Base-by-base conservation (phyloP, 441 rosid species). In the Populus trichocarpa region DNA sequence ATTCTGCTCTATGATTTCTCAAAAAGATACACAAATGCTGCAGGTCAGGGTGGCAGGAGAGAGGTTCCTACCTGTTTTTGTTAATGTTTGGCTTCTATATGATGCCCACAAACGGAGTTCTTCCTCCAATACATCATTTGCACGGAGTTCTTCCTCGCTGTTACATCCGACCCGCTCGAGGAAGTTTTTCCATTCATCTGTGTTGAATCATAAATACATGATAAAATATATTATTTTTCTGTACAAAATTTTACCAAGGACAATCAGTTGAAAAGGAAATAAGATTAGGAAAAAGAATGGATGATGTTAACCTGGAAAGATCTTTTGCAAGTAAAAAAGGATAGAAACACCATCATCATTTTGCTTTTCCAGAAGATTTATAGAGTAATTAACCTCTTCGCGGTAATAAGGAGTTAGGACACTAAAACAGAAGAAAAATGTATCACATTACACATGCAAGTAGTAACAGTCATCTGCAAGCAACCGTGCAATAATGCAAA, bases 101-200 rank as follows among this genome's bases (percentile, higher is more conserved):
- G 99, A 96, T 72, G 92, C 97, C 99, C 99, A 96, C 40, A 84
- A 85, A 36, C 97, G 87, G 78, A 68, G 53, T 77, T 81, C 79
- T 3, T 75, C 87, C 75, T 85, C 87, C 0, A 87, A 82, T 13
- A 90, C 97, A 75, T 78, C 75, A 1, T 6, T 68, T 33, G 78
- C 72, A 71, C 83, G 84, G 18, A 86, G 78, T 67, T 89, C 88
- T 71, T 68, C 77, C 72, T 83, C 83, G 18, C 6, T 70, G 6
- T 0, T 7, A 18, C 78, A 70, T 40, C 38, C 78, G n/a, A 84
- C 83, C 26, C 98, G 91, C 42, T 87, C 87, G 10, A 32, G 63
- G 77, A 89, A 94, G 82, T 96, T 94, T 61, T 65, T 80, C 99
- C 99, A 96, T 73, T 96, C 99, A 87, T 96, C 99, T 93, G 18